Base-by-base conservation (phyloP, 257 asterid genomes). In the Nicotiana knightiana region DNA sequence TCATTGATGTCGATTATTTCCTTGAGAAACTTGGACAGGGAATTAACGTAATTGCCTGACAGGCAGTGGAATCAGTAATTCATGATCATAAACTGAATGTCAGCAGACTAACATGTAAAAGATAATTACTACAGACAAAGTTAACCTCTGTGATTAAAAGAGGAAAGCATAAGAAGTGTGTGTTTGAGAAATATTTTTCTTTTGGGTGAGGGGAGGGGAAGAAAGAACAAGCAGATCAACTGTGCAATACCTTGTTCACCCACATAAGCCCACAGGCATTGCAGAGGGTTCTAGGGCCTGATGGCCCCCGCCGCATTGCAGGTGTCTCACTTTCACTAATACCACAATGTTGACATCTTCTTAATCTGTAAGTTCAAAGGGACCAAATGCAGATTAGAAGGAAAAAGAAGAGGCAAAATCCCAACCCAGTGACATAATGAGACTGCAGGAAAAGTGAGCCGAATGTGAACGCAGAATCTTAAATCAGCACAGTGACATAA, bases 231-330 rank as follows among this genome's bases (percentile, higher is more conserved):
- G 68, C 39, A n/a, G 30, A 70, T 53, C 24, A 80, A 78, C 75
- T 57, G 76, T 2, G 33, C 57, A 43, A 71, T 48, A 90, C 90
- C 90, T 90, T 90, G 88, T 87, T 88, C 26, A 88, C 93, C 91
- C 93, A 86, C 91, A 86, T 89, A 68, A 89, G 86, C 77, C 93
- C 93, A 77, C 93, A 88, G 67, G 91, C 91, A 85, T 88, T 88
- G 86, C 91, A 89, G 70, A 89, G 85, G 65, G 89, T 88, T 88
- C 90, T 86, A 80, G 89, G 91, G 71, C 90, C 90, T 51, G 81
- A 81, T 54, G 91, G 91, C 53, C 93, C 90, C 76, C 90, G 91
- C 43, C 90, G 90, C 91, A 88, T 90, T 10, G 88, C 89, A 67
- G 91, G 93, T 84, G 90, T 90, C 46, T 87, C 85, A 17, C 80